These are phyloP conservation scores for Plectosphaerella sp. DNA, from an alignment of 2,329 filamentous ascomycete species.

Conservation along the genomic window DNA sequence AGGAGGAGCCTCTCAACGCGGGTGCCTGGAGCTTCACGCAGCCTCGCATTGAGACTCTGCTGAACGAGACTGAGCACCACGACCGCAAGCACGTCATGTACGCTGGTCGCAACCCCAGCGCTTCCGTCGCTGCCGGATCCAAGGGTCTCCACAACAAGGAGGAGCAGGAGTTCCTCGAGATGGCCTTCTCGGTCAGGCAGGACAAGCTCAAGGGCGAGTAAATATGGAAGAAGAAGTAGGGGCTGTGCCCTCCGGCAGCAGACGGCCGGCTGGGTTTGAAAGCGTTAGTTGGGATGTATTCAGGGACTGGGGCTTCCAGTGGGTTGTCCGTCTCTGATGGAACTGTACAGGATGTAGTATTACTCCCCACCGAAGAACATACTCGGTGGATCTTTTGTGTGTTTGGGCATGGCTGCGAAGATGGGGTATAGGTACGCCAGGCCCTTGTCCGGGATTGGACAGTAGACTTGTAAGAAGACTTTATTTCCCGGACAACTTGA, in stretches of 20 bases:
- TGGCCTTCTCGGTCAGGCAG: constrained; percentile 60
- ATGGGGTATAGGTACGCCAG: no score
- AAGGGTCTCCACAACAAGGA: constrained; percentile 89
- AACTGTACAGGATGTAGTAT: background rate
- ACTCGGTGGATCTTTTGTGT: no score
- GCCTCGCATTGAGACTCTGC: constrained; percentile 90
- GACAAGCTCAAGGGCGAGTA: constrained; percentile 68
- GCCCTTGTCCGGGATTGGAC: no score
- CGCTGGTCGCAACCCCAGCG: constrained; percentile 88
- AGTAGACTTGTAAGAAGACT: no score
- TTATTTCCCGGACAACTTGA: no score
- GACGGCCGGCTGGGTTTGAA: background rate
- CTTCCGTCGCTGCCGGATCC: constrained; percentile 87
- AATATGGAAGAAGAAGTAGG: constrained; percentile 2
- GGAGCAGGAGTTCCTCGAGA: constrained; percentile 76
- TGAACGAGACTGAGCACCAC: constrained; percentile 91
- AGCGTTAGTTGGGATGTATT: background rate
- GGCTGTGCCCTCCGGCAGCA: background rate
- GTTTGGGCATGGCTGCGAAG: no score
- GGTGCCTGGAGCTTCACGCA: constrained; percentile 97
- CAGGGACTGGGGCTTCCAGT: background rate
- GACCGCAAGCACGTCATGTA: constrained; percentile 96
- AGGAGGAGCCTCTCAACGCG: constrained; percentile 97
- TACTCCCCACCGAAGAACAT: background rate
- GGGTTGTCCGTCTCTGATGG: background rate